Conservation (phyloP, 352 stramenopile species). For the Thraustochytrium sp. region DNA sequence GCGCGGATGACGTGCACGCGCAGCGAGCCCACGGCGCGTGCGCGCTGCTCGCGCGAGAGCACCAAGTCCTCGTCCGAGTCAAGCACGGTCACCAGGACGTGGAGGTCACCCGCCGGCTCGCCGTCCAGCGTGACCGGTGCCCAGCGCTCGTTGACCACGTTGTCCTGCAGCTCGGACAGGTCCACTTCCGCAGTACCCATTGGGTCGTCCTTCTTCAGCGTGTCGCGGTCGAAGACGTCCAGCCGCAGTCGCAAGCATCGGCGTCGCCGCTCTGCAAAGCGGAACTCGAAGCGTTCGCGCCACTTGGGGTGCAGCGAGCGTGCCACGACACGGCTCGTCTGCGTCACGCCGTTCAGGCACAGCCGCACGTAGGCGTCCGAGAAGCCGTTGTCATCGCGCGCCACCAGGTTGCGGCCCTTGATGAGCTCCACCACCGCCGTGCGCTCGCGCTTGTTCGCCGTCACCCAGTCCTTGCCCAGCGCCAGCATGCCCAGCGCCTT, state of each 20-base stretch:
- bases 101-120: not conserved
- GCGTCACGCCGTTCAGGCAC: not conserved
- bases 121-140: not conserved
- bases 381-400: not conserved
- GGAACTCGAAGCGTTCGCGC: slow-evolving; percentile 23
- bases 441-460: not conserved
- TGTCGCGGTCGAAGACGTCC: slow-evolving; percentile 40
- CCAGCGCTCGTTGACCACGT: slow-evolving; percentile 17
- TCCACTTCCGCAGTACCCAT: slow-evolving; percentile 1
- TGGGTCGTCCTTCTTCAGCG: slow-evolving; percentile 15
- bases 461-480: not conserved
- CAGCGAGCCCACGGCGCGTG: not conserved
- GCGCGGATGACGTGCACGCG: not conserved
- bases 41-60: not conserved
- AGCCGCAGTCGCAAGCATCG: not conserved
- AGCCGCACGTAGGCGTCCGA: not conserved
- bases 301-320: slow-evolving; percentile 8
- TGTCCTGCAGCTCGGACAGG: not conserved
- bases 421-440: slow-evolving; percentile 18
- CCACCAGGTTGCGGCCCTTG: not conserved
- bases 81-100: slow-evolving; percentile 6
- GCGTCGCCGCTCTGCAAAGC: not conserved
- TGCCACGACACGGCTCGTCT: not conserved
- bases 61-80: slow-evolving; percentile 9
- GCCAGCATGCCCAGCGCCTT: not conserved